phyloP scores from a whole-genome alignment of 192 early-diverging fungal genomes.

The Umbelopsis sp. region DNA sequence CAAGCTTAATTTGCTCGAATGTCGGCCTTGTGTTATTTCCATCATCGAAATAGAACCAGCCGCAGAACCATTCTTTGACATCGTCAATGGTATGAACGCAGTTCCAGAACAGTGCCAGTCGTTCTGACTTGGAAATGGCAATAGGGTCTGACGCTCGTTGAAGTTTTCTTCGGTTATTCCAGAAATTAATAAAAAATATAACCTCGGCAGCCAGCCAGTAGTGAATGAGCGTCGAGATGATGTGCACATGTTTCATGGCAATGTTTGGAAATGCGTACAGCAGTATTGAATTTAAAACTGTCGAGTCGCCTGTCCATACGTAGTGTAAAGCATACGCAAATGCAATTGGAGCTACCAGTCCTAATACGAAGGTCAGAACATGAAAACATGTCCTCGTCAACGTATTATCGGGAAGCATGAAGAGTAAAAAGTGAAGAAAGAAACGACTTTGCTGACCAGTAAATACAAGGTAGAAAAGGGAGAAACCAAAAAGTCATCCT shows the following conservation, averaged over 20 bases:
- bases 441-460: background rate
- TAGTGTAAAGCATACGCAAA: background rate
- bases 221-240: conserved; percentile 17
- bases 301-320: background rate
- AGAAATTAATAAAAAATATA: conserved; percentile 36
- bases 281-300: background rate
- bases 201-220: conserved; percentile 34
- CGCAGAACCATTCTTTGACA: conserved; percentile 29
- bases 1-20: conserved; percentile 33
- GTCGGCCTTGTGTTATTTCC: conserved; percentile 21
- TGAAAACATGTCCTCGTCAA: conserved; percentile 8
- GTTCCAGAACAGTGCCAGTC: conserved; percentile 25
- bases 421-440: conserved; percentile 7
- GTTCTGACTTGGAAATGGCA: conserved; percentile 14
- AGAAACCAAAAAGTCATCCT: conserved; percentile 2
- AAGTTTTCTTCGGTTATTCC: conserved; percentile 20
- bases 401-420: conserved; percentile 10
- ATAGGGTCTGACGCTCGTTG: conserved; percentile 25
- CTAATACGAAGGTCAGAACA: background rate
- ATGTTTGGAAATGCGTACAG: background rate
- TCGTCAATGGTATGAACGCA: conserved; percentile 34
- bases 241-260: background rate
- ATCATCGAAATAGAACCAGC: conserved; percentile 40
- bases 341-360: conserved; percentile 4
- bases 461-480: background rate